phyloP scores from a whole-genome alignment of 257 asterid genomes.

The Knoxia roxburghii region DNA sequence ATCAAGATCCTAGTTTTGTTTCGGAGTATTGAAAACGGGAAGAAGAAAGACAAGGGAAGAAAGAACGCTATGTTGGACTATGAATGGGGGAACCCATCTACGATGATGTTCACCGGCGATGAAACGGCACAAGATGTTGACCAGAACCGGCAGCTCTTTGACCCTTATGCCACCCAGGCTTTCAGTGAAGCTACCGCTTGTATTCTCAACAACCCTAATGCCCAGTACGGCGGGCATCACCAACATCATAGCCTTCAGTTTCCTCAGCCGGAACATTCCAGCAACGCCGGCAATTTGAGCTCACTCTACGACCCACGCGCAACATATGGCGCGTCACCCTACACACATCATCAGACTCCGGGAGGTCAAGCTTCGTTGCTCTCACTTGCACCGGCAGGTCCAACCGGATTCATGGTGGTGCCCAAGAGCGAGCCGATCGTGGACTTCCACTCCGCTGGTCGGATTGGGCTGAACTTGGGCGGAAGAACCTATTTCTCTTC shows the following conservation, averaged over 20 bases:
- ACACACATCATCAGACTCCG: conserved; percentile 29
- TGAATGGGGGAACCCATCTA: conserved; percentile 79
- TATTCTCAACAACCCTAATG: conserved; percentile 30
- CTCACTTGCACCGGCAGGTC: conserved; percentile 49
- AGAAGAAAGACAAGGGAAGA: neutral
- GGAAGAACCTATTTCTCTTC: conserved; percentile 89
- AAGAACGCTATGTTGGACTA: conserved; percentile 91
- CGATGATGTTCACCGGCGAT: conserved; percentile 58
- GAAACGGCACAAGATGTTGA: conserved; percentile 45
- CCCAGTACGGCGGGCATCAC: conserved; percentile 37
- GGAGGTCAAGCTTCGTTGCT: conserved; percentile 40
- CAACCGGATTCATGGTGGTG: conserved; percentile 48
- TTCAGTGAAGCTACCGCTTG: conserved; percentile 29
- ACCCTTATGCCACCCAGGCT: conserved; percentile 40
- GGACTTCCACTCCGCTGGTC: conserved; percentile 29
- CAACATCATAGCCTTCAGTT: conserved; percentile 29
- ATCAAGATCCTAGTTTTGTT: conserved; percentile 11
- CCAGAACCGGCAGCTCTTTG: conserved; percentile 44
- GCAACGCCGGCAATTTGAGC: conserved; percentile 21
- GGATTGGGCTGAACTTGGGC: conserved; percentile 82
- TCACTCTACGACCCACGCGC: conserved; percentile 47
- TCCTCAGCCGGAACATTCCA: conserved; percentile 16
- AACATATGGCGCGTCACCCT: conserved; percentile 30
- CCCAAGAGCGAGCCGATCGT: conserved; percentile 73
- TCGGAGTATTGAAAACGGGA: neutral